These are phyloP conservation scores for Saitozyma sp. DNA, from an alignment of 768 basidiomycete genomes.

Conservation along the genomic window DNA sequence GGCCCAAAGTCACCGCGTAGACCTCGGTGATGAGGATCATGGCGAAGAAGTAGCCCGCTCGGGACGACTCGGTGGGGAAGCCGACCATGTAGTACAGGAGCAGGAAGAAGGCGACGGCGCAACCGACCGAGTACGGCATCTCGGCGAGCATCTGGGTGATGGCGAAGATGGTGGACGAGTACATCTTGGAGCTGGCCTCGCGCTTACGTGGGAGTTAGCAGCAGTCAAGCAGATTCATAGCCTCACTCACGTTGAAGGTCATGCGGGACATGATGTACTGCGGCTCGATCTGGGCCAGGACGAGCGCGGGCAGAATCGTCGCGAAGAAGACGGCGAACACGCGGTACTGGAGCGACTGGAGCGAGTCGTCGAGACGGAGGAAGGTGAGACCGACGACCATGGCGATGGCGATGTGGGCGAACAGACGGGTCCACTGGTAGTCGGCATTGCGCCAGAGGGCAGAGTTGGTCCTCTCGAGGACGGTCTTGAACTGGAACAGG, in stretches of 20 bases:
- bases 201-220: slow-evolving; percentile 31
- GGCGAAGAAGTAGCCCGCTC: slow-evolving; percentile 50
- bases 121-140: slow-evolving; percentile 62
- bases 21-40: slow-evolving; percentile 67
- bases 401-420: slow-evolving; percentile 63
- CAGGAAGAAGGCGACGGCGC: slow-evolving; percentile 74
- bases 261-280: slow-evolving; percentile 73
- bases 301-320: slow-evolving; percentile 67
- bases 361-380: slow-evolving; percentile 60
- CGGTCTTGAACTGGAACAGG: slow-evolving; percentile 69
- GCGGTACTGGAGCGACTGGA: slow-evolving; percentile 70
- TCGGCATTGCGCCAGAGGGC: slow-evolving; percentile 81
- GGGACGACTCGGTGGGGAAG: slow-evolving; percentile 39
- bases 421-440: slow-evolving; percentile 79
- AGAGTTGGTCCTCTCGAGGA: slow-evolving; percentile 60
- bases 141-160: slow-evolving; percentile 78
- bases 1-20: slow-evolving; percentile 67
- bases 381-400: slow-evolving; percentile 69
- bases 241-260: slow-evolving; percentile 44
- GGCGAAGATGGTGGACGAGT: slow-evolving; percentile 81
- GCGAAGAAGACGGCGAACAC: slow-evolving; percentile 66
- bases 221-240: too few species aligned
- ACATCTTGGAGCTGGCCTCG: slow-evolving; percentile 80
- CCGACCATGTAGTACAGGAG: slow-evolving; percentile 48
- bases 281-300: slow-evolving; percentile 80